Evolutionary conservation across 2,329 filamentous ascomycete species (phyloP).

Genomic region (Colletotrichum sp.): DNA sequence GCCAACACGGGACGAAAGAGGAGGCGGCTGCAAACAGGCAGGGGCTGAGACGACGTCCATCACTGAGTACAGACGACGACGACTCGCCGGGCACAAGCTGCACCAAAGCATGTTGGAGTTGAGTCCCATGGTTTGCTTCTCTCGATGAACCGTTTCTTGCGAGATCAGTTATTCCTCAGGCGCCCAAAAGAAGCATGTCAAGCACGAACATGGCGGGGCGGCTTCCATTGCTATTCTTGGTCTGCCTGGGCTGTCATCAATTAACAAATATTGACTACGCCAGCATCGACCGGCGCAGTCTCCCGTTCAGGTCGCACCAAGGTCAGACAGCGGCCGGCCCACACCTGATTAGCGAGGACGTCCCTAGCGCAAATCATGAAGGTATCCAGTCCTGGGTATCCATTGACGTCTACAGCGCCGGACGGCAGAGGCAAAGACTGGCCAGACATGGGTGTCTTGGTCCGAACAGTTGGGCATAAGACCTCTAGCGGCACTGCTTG

Average conservation of each 20-base stretch:
- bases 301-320: slow-evolving; percentile 18
- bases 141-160: not conserved
- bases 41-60: not conserved
- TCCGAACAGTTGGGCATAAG: not conserved
- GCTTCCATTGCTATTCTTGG: slow-evolving; percentile 8
- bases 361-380: slow-evolving; percentile 20
- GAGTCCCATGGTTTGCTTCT: not conserved
- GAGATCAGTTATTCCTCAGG: not conserved
- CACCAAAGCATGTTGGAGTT: not conserved
- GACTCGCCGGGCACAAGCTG: not conserved
- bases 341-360: slow-evolving; percentile 22
- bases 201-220: not conserved
- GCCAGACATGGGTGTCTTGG: not conserved
- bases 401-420: not conserved
- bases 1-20: not conserved
- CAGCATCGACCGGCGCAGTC: slow-evolving; percentile 7
- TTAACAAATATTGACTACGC: not conserved
- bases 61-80: not conserved
- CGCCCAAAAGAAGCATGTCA: not conserved
- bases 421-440: not conserved
- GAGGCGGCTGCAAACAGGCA: not conserved
- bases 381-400: not conserved
- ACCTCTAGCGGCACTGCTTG: not conserved
- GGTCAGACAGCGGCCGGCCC: slow-evolving; percentile 13
- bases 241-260: not conserved